phyloP scores from a whole-genome alignment of 106 monocot species.

The Platanthera guangdongensis region DNA sequence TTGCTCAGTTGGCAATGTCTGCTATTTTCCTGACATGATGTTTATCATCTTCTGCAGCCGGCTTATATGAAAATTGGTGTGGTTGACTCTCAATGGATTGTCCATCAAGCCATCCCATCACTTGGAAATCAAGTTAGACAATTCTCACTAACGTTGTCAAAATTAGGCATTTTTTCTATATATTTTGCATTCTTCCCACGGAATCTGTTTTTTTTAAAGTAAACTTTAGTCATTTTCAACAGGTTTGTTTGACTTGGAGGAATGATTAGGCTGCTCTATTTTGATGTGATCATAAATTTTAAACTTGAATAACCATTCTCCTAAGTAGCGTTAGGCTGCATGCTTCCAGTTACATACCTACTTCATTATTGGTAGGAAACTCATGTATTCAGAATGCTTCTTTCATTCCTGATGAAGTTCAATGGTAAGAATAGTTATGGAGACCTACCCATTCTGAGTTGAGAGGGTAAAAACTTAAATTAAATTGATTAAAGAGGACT shows the following conservation, averaged over 20 bases:
- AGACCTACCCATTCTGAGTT: neutral
- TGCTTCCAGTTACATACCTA: neutral
- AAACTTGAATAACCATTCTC: neutral
- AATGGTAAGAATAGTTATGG: neutral
- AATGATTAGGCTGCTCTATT: neutral
- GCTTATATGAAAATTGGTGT: conserved; percentile 69
- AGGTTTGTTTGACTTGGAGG: neutral
- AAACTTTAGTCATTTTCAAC: neutral
- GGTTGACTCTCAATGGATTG: conserved; percentile 62
- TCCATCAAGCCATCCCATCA: conserved; percentile 61
- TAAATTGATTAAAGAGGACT: no score
- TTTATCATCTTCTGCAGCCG: conserved; percentile 18
- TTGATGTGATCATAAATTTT: neutral
- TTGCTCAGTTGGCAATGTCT: neutral
- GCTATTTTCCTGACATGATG: neutral
- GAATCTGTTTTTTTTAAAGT: neutral
- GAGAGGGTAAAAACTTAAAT: no score
- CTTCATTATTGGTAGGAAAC: neutral
- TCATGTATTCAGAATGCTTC: neutral
- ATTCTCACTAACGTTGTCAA: neutral
- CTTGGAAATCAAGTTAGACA: conserved; percentile 59
- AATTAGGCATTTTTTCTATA: neutral
- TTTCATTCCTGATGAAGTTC: neutral
- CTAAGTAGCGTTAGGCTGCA: neutral
- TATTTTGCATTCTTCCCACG: neutral